Base-by-base conservation (phyloP, 2,329 filamentous ascomycete species). In the Erysiphe neolycopersici region DNA sequence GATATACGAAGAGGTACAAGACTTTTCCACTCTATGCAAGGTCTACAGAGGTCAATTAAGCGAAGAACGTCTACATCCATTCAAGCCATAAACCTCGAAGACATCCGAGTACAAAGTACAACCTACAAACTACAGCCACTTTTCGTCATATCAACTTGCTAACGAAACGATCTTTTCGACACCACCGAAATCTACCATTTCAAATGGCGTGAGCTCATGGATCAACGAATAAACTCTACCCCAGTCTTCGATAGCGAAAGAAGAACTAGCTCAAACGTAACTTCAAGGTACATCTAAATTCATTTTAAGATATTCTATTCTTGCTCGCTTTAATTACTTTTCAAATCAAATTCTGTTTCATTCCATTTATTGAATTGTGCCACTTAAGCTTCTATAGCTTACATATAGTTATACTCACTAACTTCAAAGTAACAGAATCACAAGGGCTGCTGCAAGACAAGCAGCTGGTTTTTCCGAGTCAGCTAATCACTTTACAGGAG, bases 371-470 rank as follows among this genome's bases (percentile, higher is more conserved):
- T 26, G 22, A 26, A 26, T 26, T 26, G 22, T 26, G 22, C 22
- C 6, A 26, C 22, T 26, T 6, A 26, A 26, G 22, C 22, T 26
- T 8, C 8, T 26, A 26, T 5, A 22, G 19, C 4, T 6, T 26
- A 26, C 22, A 26, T 26, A 6, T 26, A 26, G 22, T 26, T 26
- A 4, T 26, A 45, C 46, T 48, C 49, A 48, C 46, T 48, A 48
- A 45, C 45, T 43, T 50, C 39, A 45, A 35, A 47, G 35, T 76
- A 94, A 76, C 72, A 94, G 85, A 81, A 76, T 89, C 57, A 94
- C 87, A 69, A 83, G 87, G 68, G 89, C 85, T 13, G 79, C 85
- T 62, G 79, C 85, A 66, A 84, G 84, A 68, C 76, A 82, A 72
- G 81, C 81, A 66, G 79, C 81, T 59, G 72, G 56, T 53, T 50